phyloP scores from a whole-genome alignment of 331 rosid genomes.

The Arachis monticola region DNA sequence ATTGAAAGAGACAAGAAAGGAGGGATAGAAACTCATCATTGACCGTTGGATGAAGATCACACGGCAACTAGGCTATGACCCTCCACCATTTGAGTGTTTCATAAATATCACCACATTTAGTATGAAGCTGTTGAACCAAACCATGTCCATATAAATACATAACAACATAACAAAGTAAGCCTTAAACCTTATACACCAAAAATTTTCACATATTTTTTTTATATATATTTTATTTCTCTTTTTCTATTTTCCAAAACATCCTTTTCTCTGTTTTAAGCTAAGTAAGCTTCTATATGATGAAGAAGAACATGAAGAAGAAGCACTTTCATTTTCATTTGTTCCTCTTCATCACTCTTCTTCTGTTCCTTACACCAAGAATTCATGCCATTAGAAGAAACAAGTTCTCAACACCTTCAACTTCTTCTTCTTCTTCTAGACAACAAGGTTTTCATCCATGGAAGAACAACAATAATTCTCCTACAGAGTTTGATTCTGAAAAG shows the following conservation, averaged over 20 bases:
- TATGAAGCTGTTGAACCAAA: conserved; percentile 43
- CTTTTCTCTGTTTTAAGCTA: neutral
- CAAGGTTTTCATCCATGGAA: conserved; percentile 44
- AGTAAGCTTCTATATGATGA: neutral
- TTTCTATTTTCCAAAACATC: conserved; percentile 14
- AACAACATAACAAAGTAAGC: neutral
- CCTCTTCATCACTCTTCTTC: conserved; percentile 41
- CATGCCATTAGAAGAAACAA: conserved; percentile 35
- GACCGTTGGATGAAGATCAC: conserved; percentile 47
- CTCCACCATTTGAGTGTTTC: conserved; percentile 38
- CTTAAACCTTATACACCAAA: conserved; percentile 29
- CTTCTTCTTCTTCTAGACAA: conserved; percentile 42
- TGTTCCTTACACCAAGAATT: conserved; percentile 49
- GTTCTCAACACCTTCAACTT: conserved; percentile 45
- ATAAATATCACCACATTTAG: conserved; percentile 51
- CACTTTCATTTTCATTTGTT: conserved; percentile 19
- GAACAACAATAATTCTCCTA: conserved; percentile 26
- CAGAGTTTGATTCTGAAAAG: conserved; percentile 47
- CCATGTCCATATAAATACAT: conserved; percentile 42
- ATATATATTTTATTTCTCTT: neutral
- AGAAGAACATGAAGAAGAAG: conserved; percentile 37
- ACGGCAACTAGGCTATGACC: conserved; percentile 38
- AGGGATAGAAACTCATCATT: conserved; percentile 32
- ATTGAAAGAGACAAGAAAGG: neutral
- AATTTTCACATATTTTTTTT: neutral